phyloP scores from a whole-genome alignment of 1,284 basidiomycete genomes.

The Apiotrichum brassicae region DNA sequence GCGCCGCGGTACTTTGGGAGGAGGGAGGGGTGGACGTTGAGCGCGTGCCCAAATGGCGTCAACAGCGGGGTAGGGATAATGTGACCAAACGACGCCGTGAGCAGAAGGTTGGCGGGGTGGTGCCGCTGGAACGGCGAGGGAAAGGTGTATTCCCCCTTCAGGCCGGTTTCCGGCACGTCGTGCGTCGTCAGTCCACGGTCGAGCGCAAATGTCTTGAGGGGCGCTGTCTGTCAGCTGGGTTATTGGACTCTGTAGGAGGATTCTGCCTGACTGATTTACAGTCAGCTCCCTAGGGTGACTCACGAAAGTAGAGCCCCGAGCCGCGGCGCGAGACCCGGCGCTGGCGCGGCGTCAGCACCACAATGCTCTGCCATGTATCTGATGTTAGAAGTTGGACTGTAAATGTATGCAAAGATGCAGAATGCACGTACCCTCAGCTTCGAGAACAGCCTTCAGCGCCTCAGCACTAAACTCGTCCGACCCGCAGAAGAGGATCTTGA shows the following conservation, averaged over 20 bases:
- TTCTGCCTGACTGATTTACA: too few species aligned
- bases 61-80: slow-evolving; percentile 68
- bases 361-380: slow-evolving; percentile 40
- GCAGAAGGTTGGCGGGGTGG: slow-evolving; percentile 56
- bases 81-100: slow-evolving; percentile 90
- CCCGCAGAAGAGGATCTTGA: slow-evolving; percentile 48
- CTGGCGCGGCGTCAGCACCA: slow-evolving; percentile 34
- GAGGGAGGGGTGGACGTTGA: slow-evolving; percentile 89
- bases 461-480: slow-evolving; percentile 47
- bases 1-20: slow-evolving; percentile 85
- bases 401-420: not conserved
- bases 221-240: slow-evolving; percentile 18
- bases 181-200: slow-evolving; percentile 13
- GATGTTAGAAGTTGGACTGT: slow-evolving; percentile 7
- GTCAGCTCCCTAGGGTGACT: not conserved
- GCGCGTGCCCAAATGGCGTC: slow-evolving; percentile 60
- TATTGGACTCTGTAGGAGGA: too few species aligned
- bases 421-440: slow-evolving; percentile 31
- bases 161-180: slow-evolving; percentile 17
- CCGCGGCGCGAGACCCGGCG: slow-evolving; percentile 22
- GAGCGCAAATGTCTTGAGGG: slow-evolving; percentile 20
- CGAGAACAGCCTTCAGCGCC: slow-evolving; percentile 38
- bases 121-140: slow-evolving; percentile 46
- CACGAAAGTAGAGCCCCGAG: slow-evolving; percentile 18
- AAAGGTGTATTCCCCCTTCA: slow-evolving; percentile 13